Conservation (phyloP, 1,284 basidiomycete species). For the Ceratobasidium sp. region DNA sequence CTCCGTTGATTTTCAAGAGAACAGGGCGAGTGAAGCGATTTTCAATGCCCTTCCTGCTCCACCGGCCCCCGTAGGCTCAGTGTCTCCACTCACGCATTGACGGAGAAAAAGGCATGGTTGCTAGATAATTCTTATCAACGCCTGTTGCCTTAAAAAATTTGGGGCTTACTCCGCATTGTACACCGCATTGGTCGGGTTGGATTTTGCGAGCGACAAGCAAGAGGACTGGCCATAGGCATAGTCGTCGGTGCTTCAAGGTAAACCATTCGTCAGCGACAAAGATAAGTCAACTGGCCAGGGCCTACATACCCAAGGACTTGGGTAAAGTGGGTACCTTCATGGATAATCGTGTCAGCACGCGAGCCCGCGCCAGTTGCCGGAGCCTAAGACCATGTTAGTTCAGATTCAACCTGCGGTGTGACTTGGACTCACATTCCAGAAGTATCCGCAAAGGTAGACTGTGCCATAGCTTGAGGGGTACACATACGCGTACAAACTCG, state of each 20-base stretch:
- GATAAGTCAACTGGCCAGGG: not conserved
- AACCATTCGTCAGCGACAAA: not conserved
- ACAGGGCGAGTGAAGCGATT: not conserved
- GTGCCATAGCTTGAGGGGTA: conserved; percentile 41
- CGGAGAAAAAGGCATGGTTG: conserved; percentile 40
- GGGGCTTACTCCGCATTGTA: conserved; percentile 42
- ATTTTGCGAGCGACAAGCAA: conserved; percentile 40
- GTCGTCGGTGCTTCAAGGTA: conserved; percentile 29
- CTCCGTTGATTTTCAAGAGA: not conserved
- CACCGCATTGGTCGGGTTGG: conserved; percentile 37
- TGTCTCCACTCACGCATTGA: conserved; percentile 12
- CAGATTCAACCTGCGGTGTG: not conserved
- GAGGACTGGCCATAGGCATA: conserved; percentile 38
- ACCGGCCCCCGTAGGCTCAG: too few relatives aligned
- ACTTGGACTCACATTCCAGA: conserved; percentile 25
- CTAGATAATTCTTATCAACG: not conserved
- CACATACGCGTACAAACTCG: conserved; percentile 40
- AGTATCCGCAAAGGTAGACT: conserved; percentile 38
- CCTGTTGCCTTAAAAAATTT: not conserved
- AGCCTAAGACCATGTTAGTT: conserved; percentile 13
- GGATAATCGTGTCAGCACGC: conserved; percentile 41
- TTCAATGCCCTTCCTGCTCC: not conserved
- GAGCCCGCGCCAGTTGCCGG: conserved; percentile 41
- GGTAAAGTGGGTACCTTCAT: conserved; percentile 43
- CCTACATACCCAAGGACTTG: conserved; percentile 34